phyloP scores from a whole-genome alignment of 352 stramenopile genomes.

The Phytophthora palmivora region DNA sequence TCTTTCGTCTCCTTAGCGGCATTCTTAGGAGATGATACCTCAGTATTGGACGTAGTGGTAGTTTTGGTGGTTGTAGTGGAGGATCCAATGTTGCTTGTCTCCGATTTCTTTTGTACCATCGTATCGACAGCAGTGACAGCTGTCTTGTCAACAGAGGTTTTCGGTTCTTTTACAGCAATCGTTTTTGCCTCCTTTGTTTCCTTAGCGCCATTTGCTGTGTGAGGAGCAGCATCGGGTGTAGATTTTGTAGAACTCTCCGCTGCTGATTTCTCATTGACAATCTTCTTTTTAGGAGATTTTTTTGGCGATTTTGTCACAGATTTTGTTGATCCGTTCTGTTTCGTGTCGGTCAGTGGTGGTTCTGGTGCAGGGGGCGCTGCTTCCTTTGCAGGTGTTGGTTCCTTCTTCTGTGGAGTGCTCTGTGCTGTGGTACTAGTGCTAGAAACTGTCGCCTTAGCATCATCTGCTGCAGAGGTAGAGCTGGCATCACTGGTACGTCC shows the following conservation, averaged over 20 bases:
- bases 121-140: constrained; percentile 11
- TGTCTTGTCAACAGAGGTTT: constrained; percentile 12
- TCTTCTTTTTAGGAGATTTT: constrained; percentile 30
- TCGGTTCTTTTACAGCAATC: constrained; percentile 9
- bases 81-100: constrained; percentile 23
- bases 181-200: constrained; percentile 1
- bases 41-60: constrained; percentile 27
- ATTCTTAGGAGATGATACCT: constrained; percentile 26
- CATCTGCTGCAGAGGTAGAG: constrained; percentile 22
- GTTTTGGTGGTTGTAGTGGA: constrained; percentile 25
- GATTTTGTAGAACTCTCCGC: constrained; percentile 1
- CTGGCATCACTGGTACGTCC: constrained; percentile 19
- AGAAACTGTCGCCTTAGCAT: constrained; percentile 23
- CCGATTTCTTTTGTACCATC: constrained; percentile 28
- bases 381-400: constrained; percentile 18
- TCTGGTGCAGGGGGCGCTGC: constrained; percentile 5
- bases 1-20: constrained; percentile 21
- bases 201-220: constrained; percentile 16
- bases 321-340: constrained; percentile 34
- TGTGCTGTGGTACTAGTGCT: constrained; percentile 35
- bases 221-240: constrained; percentile 6
- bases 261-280: constrained; percentile 14
- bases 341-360: constrained; percentile 16
- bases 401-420: constrained; percentile 45
- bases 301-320: constrained; percentile 26